Evolutionary conservation across 257 asterid species (phyloP).

Genomic region (Lithospermum erythrorhizon): DNA sequence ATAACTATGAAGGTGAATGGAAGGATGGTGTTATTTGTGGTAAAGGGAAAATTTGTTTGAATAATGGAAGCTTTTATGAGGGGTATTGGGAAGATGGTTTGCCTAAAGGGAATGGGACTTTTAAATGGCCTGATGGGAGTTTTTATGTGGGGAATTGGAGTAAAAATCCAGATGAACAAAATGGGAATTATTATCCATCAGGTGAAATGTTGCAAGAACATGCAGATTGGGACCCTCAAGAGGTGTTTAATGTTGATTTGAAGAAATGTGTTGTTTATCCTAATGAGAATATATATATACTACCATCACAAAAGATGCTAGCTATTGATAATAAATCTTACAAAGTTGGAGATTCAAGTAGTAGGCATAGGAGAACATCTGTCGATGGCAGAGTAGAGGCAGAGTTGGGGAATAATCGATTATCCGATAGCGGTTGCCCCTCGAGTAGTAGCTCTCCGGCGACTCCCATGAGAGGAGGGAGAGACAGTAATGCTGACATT

Average conservation of each 20-base stretch:
- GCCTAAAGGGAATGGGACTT: conserved; percentile 64
- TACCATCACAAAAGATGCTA: conserved; percentile 83
- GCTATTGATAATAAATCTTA: conserved; percentile 60
- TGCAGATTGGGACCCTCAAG: conserved; percentile 74
- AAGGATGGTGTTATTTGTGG: conserved; percentile 56
- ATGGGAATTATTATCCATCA: conserved; percentile 63
- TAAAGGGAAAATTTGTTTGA: conserved; percentile 51
- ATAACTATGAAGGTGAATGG: conserved; percentile 63
- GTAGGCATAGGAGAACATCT: conserved; percentile 52
- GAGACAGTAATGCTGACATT: too few species aligned
- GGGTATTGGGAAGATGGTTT: conserved; percentile 77
- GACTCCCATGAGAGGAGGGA: too few species aligned
- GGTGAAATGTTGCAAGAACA: conserved; percentile 39
- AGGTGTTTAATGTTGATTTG: conserved; percentile 44
- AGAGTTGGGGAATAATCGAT: too few species aligned
- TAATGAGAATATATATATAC: conserved; percentile 46
- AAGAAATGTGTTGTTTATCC: conserved; percentile 50
- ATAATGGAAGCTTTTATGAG: conserved; percentile 48
- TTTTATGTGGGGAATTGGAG: conserved; percentile 75
- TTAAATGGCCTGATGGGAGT: conserved; percentile 63
- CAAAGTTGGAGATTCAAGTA: conserved; percentile 23
- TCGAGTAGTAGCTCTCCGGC: too few species aligned
- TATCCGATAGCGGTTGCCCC: too few species aligned
- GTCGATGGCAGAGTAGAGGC: conserved; percentile 70
- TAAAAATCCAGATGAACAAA: conserved; percentile 50